Evolutionary conservation across 2,329 filamentous ascomycete genomes (phyloP).

Genomic region (Geoglossum cookeanum): DNA sequence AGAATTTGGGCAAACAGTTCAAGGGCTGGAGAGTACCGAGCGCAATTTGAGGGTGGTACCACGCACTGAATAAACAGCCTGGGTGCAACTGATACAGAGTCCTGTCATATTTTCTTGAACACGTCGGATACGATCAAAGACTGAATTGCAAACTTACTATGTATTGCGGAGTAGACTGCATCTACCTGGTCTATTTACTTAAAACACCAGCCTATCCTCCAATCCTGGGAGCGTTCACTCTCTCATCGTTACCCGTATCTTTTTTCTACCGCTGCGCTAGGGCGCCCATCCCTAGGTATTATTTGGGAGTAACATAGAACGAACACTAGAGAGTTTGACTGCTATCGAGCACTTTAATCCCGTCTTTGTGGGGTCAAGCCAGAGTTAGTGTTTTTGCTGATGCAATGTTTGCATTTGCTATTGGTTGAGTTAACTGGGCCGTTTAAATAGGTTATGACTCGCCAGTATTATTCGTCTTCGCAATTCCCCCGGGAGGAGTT

Average conservation of each 20-base stretch:
- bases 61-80: not conserved
- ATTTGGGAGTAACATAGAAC: not conserved
- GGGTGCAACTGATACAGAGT: not conserved
- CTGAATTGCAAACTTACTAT: not conserved
- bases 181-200: constrained; percentile 2
- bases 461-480: constrained; percentile 2
- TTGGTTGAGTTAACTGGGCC: not conserved
- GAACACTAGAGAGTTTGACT: not conserved
- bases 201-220: constrained; percentile 1
- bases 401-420: not conserved
- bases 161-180: not conserved
- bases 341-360: not conserved
- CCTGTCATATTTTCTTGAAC: not conserved
- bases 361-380: not conserved
- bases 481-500: constrained; percentile 5
- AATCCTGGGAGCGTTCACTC: not conserved
- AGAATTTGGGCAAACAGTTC: not conserved
- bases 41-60: not conserved
- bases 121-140: constrained; percentile 2
- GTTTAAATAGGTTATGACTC: constrained; percentile 6
- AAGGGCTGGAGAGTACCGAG: not conserved
- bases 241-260: not conserved
- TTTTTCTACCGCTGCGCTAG: not conserved
- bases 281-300: not conserved
- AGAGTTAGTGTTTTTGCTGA: not conserved